Percentiles rank a stretch among this genome's conserved stretches.
Conservation (phyloP, 2,329 filamentous ascomycete species). For the Stachybotrys elegans region DNA sequence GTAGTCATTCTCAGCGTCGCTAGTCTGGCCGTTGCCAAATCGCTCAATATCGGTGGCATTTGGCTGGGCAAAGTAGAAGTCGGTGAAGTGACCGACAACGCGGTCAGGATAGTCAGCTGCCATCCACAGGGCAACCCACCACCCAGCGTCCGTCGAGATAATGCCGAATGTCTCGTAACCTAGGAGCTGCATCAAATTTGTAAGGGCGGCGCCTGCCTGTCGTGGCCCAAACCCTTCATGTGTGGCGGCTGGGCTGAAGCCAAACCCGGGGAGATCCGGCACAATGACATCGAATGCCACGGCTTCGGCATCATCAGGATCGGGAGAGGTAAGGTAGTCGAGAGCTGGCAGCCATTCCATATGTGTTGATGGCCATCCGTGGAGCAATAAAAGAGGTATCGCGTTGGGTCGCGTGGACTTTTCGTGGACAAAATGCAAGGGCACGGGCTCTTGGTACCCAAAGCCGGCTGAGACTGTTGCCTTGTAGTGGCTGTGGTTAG, state of each 20-base stretch:
- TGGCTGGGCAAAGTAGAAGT: conserved; percentile 6
- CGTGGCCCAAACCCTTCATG: background rate
- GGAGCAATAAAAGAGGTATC: conserved; percentile 3
- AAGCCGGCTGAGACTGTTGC: background rate
- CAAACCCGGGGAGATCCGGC: conserved; percentile 5
- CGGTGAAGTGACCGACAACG: conserved; percentile 27
- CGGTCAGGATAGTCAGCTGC: background rate
- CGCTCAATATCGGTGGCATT: background rate
- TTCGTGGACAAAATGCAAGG: conserved; percentile 6
- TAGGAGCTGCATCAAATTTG: background rate
- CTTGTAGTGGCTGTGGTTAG: conserved; percentile 6
- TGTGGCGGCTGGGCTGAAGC: conserved; percentile 6
- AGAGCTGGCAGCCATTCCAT: conserved; percentile 4
- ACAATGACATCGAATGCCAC: conserved; percentile 3
- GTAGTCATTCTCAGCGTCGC: background rate
- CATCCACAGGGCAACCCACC: conserved; percentile 3
- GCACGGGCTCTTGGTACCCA: background rate
- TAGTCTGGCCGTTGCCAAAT: background rate
- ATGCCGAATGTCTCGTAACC: conserved; percentile 6
- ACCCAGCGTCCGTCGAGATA: conserved; percentile 4
- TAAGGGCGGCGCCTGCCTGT: background rate
- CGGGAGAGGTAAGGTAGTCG: background rate
- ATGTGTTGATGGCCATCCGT: conserved; percentile 6
- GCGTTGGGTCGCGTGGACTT: background rate
- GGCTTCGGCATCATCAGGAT: background rate